Evolutionary conservation across 2,329 filamentous ascomycete species (phyloP).

Genomic region (Colletotrichum chlorophyti): DNA sequence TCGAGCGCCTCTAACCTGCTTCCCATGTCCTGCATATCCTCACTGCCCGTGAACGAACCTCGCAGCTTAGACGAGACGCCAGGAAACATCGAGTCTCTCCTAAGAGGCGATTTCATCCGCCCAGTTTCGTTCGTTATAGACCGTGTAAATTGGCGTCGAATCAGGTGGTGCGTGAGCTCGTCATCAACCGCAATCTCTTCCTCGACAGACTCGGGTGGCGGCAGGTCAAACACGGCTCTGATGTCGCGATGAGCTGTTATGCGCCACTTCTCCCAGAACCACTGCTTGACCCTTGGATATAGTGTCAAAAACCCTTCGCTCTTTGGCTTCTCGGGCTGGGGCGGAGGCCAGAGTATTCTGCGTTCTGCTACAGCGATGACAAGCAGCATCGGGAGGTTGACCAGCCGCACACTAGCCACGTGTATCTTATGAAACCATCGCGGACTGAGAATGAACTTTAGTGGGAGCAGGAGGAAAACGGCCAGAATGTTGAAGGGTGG

Average conservation of each 20-base stretch:
- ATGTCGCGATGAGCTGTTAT: constrained; percentile 77
- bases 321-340: constrained; percentile 27
- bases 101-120: constrained; percentile 42
- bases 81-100: constrained; percentile 65
- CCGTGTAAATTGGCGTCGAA: constrained; percentile 61
- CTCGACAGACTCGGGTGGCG: constrained; percentile 67
- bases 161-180: constrained; percentile 63
- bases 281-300: constrained; percentile 40
- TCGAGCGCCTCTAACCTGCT: constrained; percentile 57
- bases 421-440: constrained; percentile 93
- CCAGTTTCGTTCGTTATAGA: constrained; percentile 47
- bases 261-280: constrained; percentile 72
- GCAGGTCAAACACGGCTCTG: constrained; percentile 74
- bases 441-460: constrained; percentile 79
- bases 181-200: constrained; percentile 66
- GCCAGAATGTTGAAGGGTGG: constrained; percentile 86
- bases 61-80: constrained; percentile 58
- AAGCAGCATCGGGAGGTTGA: constrained; percentile 79
- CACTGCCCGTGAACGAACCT: constrained; percentile 53
- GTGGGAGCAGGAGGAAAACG: constrained; percentile 74
- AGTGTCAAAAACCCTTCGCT: constrained; percentile 32
- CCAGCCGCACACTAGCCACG: constrained; percentile 74
- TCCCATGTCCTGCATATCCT: constrained; percentile 52
- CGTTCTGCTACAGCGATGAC: constrained; percentile 76
- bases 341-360: constrained; percentile 65